Conservation (phyloP, 1,284 basidiomycete species). For the Phylloboletellus chloephorus region DNA sequence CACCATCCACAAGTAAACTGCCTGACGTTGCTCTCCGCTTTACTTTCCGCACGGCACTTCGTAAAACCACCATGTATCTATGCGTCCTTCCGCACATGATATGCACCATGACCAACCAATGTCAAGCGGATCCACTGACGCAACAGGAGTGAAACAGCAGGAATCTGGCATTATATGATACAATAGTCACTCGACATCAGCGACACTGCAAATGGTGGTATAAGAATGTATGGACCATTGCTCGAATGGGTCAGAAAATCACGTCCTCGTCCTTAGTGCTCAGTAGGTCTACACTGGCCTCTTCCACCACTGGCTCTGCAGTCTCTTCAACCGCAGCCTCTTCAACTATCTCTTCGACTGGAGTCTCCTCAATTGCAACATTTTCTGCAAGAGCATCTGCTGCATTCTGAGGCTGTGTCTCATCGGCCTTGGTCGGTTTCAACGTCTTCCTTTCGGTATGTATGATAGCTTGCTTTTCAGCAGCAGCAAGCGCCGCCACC, state of each 20-base stretch:
- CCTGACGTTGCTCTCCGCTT: constrained; percentile 19
- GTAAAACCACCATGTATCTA: constrained; percentile 53
- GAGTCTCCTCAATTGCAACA: background rate
- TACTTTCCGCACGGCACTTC: constrained; percentile 31
- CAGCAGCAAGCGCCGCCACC: constrained; percentile 31
- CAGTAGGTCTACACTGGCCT: constrained; percentile 55
- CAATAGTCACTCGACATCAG: constrained; percentile 7
- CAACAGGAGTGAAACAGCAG: constrained; percentile 7
- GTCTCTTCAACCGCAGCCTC: constrained; percentile 8
- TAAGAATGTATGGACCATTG: constrained; percentile 5
- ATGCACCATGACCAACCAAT: constrained; percentile 42
- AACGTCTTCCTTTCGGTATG: constrained; percentile 28
- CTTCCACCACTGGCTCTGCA: constrained; percentile 22
- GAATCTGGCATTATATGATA: constrained; percentile 10
- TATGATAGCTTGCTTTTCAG: constrained; percentile 21
- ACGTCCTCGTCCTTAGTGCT: constrained; percentile 87
- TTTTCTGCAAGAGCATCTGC: constrained; percentile 29
- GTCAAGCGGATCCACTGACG: background rate
- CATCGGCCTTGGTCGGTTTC: constrained; percentile 17
- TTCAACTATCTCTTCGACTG: constrained; percentile 9
- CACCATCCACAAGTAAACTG: constrained; percentile 21
- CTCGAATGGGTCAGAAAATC: constrained; percentile 59
- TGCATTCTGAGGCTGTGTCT: constrained; percentile 13
- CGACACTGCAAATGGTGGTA: constrained; percentile 11
- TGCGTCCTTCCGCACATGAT: constrained; percentile 42